These are phyloP conservation scores for Benincasa hispida DNA, from an alignment of 306 rosid genomes.

Conservation along the genomic window DNA sequence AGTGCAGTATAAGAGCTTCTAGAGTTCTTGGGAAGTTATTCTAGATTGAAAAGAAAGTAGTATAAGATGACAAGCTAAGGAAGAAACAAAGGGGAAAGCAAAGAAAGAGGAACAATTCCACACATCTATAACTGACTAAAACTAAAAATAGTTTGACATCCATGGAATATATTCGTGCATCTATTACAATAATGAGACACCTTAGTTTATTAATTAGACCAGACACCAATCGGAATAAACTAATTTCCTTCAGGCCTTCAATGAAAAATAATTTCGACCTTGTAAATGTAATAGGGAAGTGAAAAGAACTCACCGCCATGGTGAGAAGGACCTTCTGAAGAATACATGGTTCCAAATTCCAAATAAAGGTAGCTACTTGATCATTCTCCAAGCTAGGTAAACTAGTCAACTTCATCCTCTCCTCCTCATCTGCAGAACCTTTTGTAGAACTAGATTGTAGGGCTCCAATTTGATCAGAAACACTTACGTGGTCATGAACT, in stretches of 20 bases:
- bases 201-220: background rate
- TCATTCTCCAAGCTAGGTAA: constrained; percentile 45
- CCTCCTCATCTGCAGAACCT: constrained; percentile 37
- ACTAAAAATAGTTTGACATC: background rate
- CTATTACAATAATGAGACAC: background rate
- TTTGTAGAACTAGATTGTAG: constrained; percentile 28
- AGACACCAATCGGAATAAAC: background rate
- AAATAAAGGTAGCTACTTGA: constrained; percentile 51
- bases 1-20: constrained; percentile 82
- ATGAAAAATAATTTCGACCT: background rate
- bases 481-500: constrained; percentile 49
- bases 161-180: constrained; percentile 3
- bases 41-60: constrained; percentile 27
- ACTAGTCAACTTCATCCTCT: constrained; percentile 14
- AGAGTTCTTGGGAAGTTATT: constrained; percentile 74
- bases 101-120: constrained; percentile 2
- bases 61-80: constrained; percentile 11
- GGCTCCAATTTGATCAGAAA: constrained; percentile 24
- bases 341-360: constrained; percentile 40
- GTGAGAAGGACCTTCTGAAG: constrained; percentile 62
- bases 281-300: background rate
- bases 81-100: constrained; percentile 7
- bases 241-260: background rate
- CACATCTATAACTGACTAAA: background rate
- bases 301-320: constrained; percentile 59